Evolutionary conservation across 2,329 filamentous ascomycete genomes (phyloP).

Genomic region (Drechslera avenae): DNA sequence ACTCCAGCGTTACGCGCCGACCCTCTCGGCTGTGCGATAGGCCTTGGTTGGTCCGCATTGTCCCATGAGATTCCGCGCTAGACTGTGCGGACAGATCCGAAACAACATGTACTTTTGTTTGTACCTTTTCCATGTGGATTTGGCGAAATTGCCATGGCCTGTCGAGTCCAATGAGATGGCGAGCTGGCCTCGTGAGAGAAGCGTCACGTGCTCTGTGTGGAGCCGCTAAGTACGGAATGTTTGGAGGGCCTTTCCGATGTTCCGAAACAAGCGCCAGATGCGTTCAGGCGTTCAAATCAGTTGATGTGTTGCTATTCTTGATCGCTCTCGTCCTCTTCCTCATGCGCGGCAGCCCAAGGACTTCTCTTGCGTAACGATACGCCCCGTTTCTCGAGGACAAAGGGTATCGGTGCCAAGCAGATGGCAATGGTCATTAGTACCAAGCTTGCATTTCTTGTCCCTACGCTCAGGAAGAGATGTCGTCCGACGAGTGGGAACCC

Average conservation of each 20-base stretch:
- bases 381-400: slow-evolving; percentile 43
- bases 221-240: not conserved
- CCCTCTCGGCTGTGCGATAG: slow-evolving; percentile 22
- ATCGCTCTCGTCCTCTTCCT: slow-evolving; percentile 38
- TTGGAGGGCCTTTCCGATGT: not conserved
- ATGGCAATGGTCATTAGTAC: slow-evolving; percentile 38
- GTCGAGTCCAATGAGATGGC: slow-evolving; percentile 2
- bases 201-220: slow-evolving; percentile 3
- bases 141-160: slow-evolving; percentile 5
- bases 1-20: slow-evolving; percentile 27
- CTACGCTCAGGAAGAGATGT: slow-evolving; percentile 36
- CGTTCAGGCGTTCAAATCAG: not conserved
- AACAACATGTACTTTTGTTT: slow-evolving; percentile 18
- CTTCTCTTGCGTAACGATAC: slow-evolving; percentile 44
- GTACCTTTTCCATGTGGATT: slow-evolving; percentile 19
- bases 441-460: slow-evolving; percentile 39
- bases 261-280: not conserved
- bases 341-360: slow-evolving; percentile 48
- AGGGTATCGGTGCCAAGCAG: slow-evolving; percentile 40
- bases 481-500: slow-evolving; percentile 42
- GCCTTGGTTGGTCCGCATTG: slow-evolving; percentile 21
- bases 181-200: not conserved
- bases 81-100: slow-evolving; percentile 13
- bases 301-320: not conserved
- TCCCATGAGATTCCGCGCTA: slow-evolving; percentile 15